Conservation (phyloP, 1,139 yeast genomes). For the Suhomyces yuchorum region DNA sequence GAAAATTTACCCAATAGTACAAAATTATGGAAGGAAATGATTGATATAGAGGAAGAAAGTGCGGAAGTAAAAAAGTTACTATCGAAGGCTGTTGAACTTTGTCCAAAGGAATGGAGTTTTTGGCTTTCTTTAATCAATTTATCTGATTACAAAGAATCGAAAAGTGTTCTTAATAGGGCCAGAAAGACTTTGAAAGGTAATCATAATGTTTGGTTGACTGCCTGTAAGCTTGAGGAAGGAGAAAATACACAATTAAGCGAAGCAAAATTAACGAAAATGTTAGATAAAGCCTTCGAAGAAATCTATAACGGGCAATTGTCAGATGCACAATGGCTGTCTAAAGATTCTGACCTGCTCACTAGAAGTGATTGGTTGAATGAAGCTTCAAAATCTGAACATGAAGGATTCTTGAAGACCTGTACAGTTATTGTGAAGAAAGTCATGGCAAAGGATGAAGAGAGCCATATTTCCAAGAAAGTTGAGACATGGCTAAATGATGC, state of each 20-base stretch:
- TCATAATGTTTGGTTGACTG: conserved; percentile 70
- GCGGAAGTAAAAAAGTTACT: conserved; percentile 58
- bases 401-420: conserved; percentile 38
- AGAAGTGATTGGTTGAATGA: conserved; percentile 48
- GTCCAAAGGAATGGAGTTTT: conserved; percentile 64
- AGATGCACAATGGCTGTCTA: conserved; percentile 6
- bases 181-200: conserved; percentile 54
- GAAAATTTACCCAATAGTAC: conserved; percentile 52
- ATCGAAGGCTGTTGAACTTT: conserved; percentile 65
- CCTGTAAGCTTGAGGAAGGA: conserved; percentile 70
- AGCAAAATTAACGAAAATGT: conserved; percentile 43
- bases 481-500: conserved; percentile 44
- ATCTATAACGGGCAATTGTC: conserved; percentile 1
- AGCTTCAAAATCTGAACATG: conserved; percentile 41
- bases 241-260: conserved; percentile 33
- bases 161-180: conserved; percentile 58
- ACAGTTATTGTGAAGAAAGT: conserved; percentile 38
- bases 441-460: conserved; percentile 19
- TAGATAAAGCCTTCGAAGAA: conserved; percentile 57
- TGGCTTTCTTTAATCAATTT: conserved; percentile 58
- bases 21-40: conserved; percentile 55
- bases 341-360: conserved; percentile 14
- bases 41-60: conserved; percentile 47
- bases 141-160: conserved; percentile 52
- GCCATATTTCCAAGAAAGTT: conserved; percentile 10